Evolutionary conservation across 805 yeast genomes (phyloP), one percentile per base, ranked within the genome.

Genomic region (Lipomyces yamanashiensis): DNA sequence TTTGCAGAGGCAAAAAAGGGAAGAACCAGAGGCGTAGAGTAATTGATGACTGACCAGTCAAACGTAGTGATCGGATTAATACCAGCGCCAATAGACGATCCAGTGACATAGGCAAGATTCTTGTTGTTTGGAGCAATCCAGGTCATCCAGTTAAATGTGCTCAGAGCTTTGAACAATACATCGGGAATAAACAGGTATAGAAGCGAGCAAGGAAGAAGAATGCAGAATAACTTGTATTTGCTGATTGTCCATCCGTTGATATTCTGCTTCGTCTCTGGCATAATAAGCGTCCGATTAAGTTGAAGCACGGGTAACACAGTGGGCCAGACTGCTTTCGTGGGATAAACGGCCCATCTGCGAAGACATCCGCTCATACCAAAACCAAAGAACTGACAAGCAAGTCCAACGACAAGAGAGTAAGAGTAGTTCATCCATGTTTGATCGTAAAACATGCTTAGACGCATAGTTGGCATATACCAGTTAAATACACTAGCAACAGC

Each of bases 121-220:
- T 80, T 80, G 71, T 82, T 82, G 58, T 82, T 74, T 3, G 67
- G 62, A 19, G 53, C 53, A 37, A 58, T 51, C 62, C 62, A 58
- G 4, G 62, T 58, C n/a, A 58, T 58, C 89, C 88, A 85, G 67
- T 80, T 82, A 74, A 88, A 87, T 70, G 82, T 82, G 0, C 85
- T 80, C 61, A 88, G 78, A 1, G 85, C 89, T 19, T 78, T 76
- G 76, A 86, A 86, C 34, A 88, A 76, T 70, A 78, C 86, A 59
- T 86, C 87, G 2, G 91, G 90, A 67, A 88, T 75, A 85, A 88
- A 87, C 71, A 84, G 84, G 82, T 86, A 87, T 4, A 80, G 66
- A 67, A 86, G 85, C 28, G 81, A n/a, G 75, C 74, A n/a, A 69
- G 57, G 58, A 84, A 78, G 2, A 77, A 79, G 40, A 76, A 59